Evolutionary conservation across 805 yeast genomes (phyloP).

Genomic region (Starmerella vaccinii): DNA sequence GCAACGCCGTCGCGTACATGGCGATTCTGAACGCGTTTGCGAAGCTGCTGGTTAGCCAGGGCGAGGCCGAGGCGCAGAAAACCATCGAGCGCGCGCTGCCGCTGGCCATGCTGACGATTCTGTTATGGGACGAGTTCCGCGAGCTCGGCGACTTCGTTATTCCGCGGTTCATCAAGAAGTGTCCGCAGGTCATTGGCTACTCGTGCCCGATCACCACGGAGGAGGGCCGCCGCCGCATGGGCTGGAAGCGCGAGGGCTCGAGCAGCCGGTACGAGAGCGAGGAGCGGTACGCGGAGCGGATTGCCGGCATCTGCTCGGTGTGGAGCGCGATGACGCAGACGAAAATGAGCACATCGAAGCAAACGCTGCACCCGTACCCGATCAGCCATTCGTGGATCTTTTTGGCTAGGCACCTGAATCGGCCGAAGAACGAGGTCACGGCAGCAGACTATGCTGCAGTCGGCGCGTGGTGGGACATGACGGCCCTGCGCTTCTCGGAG

Average conservation of each 20-base stretch:
- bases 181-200: constrained; percentile 81
- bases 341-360: constrained; percentile 22
- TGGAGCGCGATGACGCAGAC: constrained; percentile 65
- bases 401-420: constrained; percentile 61
- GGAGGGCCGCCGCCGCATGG: constrained; percentile 76
- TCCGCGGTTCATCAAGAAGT: constrained; percentile 82
- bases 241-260: constrained; percentile 54
- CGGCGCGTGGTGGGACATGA: constrained; percentile 88
- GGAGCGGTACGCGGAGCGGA: constrained; percentile 67
- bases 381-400: constrained; percentile 55
- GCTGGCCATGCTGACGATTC: constrained; percentile 53
- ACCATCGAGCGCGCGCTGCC: constrained; percentile 71
- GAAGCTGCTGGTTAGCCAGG: constrained; percentile 78
- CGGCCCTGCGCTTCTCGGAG: constrained; percentile 45
- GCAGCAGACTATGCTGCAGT: constrained; percentile 63
- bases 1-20: constrained; percentile 43
- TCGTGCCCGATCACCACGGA: constrained; percentile 66
- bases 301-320: constrained; percentile 74
- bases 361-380: constrained; percentile 44
- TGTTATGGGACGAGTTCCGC: constrained; percentile 42
- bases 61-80: constrained; percentile 83
- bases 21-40: constrained; percentile 79
- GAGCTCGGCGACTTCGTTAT: constrained; percentile 47
- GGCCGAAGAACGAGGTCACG: constrained; percentile 39
- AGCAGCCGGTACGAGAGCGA: constrained; percentile 40